These are phyloP conservation scores for Colletotrichum tropicale DNA, from an alignment of 2,329 filamentous ascomycete genomes.

Conservation along the genomic window DNA sequence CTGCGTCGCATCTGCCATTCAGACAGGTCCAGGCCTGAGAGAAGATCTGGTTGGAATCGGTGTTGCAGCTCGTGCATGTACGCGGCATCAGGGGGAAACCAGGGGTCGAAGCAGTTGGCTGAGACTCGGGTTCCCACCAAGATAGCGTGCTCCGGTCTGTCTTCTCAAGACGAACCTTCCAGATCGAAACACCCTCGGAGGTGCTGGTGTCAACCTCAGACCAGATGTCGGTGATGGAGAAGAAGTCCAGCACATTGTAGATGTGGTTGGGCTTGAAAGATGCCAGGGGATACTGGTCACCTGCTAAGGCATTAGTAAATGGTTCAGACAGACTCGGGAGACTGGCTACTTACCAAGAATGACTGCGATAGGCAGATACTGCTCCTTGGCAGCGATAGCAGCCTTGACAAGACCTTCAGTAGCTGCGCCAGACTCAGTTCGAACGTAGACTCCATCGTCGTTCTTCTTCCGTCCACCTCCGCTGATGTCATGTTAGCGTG, in stretches of 20 bases:
- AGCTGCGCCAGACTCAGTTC: slow-evolving; percentile 46
- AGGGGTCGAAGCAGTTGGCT: not conserved
- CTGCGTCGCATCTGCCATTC: slow-evolving; percentile 22
- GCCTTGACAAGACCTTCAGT: slow-evolving; percentile 30
- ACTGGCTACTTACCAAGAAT: slow-evolving; percentile 51
- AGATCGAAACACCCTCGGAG: slow-evolving; percentile 34
- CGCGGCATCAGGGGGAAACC: slow-evolving; percentile 1
- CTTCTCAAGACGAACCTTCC: slow-evolving; percentile 71
- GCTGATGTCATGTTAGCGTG: slow-evolving; percentile 33
- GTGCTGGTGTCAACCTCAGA: slow-evolving; percentile 52
- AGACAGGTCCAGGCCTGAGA: slow-evolving; percentile 32
- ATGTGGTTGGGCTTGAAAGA: slow-evolving; percentile 56
- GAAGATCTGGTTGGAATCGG: slow-evolving; percentile 40
- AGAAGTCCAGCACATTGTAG: slow-evolving; percentile 72
- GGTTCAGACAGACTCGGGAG: too few relatives aligned
- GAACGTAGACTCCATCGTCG: slow-evolving; percentile 46
- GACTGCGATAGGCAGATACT: slow-evolving; percentile 56
- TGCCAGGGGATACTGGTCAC: slow-evolving; percentile 53
- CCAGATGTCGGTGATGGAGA: slow-evolving; percentile 73
- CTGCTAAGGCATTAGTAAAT: slow-evolving; percentile 38
- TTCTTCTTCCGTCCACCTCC: slow-evolving; percentile 59
- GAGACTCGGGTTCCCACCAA: slow-evolving; percentile 60
- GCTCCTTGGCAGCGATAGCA: slow-evolving; percentile 49
- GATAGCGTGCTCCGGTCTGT: slow-evolving; percentile 51
- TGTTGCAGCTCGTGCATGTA: slow-evolving; percentile 45